A percentile compares a stretch with the other conserved stretches of the same genome.
Evolutionary conservation across 2,329 filamentous ascomycete genomes (phyloP).

Genomic region (Diaporthe sp.): DNA sequence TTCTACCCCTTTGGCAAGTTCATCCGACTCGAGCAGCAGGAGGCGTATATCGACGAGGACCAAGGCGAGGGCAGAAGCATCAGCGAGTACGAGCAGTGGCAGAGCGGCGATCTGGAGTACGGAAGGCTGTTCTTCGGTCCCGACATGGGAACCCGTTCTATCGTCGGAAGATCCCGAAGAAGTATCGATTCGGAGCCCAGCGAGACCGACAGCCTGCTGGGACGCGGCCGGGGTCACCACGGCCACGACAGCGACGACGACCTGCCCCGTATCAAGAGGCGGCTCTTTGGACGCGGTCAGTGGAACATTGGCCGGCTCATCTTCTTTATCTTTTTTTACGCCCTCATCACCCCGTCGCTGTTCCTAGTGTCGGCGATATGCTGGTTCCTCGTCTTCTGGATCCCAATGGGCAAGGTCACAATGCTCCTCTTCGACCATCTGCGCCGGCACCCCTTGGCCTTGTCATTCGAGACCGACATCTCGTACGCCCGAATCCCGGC

Average conservation of each 20-base stretch:
- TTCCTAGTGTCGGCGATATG: constrained; percentile 89
- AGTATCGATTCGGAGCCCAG: constrained; percentile 87
- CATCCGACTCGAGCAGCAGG: constrained; percentile 92
- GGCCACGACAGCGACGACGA: constrained; percentile 51
- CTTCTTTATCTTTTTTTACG: constrained; percentile 97
- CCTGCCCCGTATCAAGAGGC: constrained; percentile 73
- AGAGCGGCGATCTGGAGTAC: constrained; percentile 96
- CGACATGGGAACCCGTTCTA: constrained; percentile 74
- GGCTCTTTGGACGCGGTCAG: constrained; percentile 93
- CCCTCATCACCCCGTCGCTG: constrained; percentile 86
- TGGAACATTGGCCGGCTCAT: constrained; percentile 96
- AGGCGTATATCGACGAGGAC: constrained; percentile 94
- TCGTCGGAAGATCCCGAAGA: constrained; percentile 86
- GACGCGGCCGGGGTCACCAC: constrained; percentile 67
- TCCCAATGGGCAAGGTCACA: constrained; percentile 97
- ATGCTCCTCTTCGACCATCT: constrained; percentile 91
- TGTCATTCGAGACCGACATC: constrained; percentile 92
- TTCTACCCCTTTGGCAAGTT: constrained; percentile 98
- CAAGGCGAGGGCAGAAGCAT: constrained; percentile 96
- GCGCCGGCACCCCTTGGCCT: constrained; percentile 88
- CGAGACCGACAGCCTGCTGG: constrained; percentile 91
- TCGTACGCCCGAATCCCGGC: constrained; percentile 78
- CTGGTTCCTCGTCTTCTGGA: constrained; percentile 97
- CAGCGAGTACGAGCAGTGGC: constrained; percentile 99
- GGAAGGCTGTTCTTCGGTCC: constrained; percentile 97